A percentile compares a stretch with the other conserved stretches of the same genome.
phyloP scores from a whole-genome alignment of 164 flowering plant genomes.

The Tetrastigma voinierianum region DNA sequence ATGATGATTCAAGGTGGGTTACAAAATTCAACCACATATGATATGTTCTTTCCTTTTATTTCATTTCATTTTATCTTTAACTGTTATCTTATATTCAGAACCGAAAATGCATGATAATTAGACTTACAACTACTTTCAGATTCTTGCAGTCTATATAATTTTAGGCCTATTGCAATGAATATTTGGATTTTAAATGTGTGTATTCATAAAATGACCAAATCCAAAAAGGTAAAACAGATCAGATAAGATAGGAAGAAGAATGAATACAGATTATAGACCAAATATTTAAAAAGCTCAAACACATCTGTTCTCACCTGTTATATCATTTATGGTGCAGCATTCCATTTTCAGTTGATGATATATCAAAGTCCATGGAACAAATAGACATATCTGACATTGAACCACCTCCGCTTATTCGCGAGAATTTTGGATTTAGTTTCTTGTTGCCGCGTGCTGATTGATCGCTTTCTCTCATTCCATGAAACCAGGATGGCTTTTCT shows the following conservation, averaged over 20 bases:
- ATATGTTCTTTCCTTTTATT: neutral
- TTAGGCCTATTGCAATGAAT: neutral
- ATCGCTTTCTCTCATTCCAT: constrained; percentile 8
- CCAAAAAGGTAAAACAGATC: neutral
- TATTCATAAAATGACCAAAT: neutral
- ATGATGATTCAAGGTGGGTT: constrained; percentile 54
- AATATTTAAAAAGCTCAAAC: neutral
- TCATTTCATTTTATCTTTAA: constrained; percentile 4
- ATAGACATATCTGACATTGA: constrained; percentile 79
- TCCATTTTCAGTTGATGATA: constrained; percentile 91
- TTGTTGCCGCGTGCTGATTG: constrained; percentile 66
- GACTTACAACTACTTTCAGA: neutral
- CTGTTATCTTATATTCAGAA: neutral
- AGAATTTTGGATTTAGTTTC: constrained; percentile 90
- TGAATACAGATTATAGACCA: no score
- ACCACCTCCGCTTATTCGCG: constrained; percentile 89
- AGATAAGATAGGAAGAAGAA: no score
- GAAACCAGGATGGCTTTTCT: neutral
- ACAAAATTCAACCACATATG: neutral
- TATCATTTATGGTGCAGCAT: constrained; percentile 58
- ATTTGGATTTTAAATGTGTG: neutral
- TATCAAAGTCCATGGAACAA: constrained; percentile 95
- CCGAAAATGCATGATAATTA: neutral
- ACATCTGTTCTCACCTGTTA: neutral
- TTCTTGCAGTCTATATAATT: neutral